Base-by-base conservation (phyloP, 345 rosid genomes). In the Raphanus sativus region DNA sequence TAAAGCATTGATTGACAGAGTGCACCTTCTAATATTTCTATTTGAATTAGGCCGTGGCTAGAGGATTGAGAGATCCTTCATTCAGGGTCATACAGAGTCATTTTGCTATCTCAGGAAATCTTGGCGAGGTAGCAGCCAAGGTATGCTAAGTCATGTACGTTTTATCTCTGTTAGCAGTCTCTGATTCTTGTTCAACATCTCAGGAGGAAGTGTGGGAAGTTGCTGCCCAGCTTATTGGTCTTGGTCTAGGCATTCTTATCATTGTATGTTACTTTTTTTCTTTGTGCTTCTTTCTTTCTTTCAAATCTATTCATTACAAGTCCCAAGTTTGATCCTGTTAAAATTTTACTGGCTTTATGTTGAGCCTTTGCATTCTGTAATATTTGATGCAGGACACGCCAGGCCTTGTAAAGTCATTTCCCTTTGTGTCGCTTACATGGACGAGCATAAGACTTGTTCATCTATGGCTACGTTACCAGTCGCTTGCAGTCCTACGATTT, bases 151-250 rank as follows among this genome's bases (percentile, higher is more conserved):
- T 61, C 54, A 8, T 40, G 60, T 64, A 24, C 71, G 28, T 65
- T 50, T 38, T 64, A 6, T 7, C 70, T 79, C 36, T 62, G 2
- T 67, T 61, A 48, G 10, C 38, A 8, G 72, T 8, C 66, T 73
- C 34, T 67, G 12, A 29, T 42, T 52, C 65, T 17, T 70, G 48
- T 67, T 60, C 45, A 79, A 72, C 61, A 52, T 84, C 66, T 84
- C 89, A 92, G 98, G 98, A 94, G 80, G 97, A 94, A 85, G 97
- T 94, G 71, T 94, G 98, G 98, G 98, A 92, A 89, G 98, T 94
- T 81, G 87, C 85, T 77, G 98, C 98, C 74, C 95, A 94, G 83
- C 78, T 92, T 83, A 82, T 92, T 76, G 97, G 98, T 68, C 97
- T 94, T 79, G 89, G 81, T 54, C 70, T 94, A 40, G 98, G 98